Base-by-base conservation (phyloP, 495 filamentous ascomycete genomes). In the Terfezia boudieri region DNA sequence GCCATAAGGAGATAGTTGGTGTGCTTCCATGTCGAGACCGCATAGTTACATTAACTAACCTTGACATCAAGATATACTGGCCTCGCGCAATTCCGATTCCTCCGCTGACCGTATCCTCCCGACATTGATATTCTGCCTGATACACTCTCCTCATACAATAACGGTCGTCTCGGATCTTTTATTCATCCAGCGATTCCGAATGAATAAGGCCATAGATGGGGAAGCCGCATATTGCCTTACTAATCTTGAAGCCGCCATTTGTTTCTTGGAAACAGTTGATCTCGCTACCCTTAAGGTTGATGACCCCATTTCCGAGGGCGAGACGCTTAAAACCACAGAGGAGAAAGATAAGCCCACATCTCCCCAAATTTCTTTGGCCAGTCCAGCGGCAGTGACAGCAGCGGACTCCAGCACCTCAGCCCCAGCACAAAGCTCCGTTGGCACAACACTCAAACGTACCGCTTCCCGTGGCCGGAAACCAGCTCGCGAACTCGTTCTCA, bases 211-310 rank as follows among this genome's bases (percentile, higher is more conserved):
- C 59, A 76, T 96, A 14, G 83, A 90, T 51, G 90, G 90, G 26
- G 92, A 96, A 66, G 82, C 84, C 10, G 88, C 90, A 16, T 99
- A 96, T 65, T 96, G 90, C 60, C 73, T 99, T 41, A 94, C 90
- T 11, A 96, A 90, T 61, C 79, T 96, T 10, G 90, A 99, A 69
- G 90, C 90, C 7, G 81, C 89, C 50, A 86, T 96, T 49, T 84
- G 81, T 53, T 99, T 99, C 63, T 71, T 99, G n/a, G 89, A 96
- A 61, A 95, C 90, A 23, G 89, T 99, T 32, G 90, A 99, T 64
- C 76, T 99, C 9, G 84, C 87, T 12, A 93, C 81, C 50, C 73
- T 99, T 10, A 79, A 88, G 54, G 82, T 82, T n/a, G 85, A 94
- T 55, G 86, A 89, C 61, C 63, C 72, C 12, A 70, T 70, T 36